phyloP scores from a whole-genome alignment of 1,139 yeast species.

The Taiozyma sp. region DNA sequence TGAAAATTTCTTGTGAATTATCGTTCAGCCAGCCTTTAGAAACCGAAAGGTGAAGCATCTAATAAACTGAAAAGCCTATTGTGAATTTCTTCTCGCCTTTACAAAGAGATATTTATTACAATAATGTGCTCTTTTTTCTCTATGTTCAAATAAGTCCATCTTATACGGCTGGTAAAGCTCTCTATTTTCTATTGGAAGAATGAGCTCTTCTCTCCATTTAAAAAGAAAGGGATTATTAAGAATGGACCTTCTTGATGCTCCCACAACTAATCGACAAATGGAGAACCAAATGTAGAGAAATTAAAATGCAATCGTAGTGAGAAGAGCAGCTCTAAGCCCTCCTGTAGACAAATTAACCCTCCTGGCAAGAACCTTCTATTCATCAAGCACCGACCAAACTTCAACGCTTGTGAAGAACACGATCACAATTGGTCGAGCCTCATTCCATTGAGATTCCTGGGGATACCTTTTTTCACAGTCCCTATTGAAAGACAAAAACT shows the following conservation, averaged over 20 bases:
- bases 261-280: neutral
- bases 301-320: neutral
- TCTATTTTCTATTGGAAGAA: neutral
- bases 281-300: neutral
- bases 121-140: no score
- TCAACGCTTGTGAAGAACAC: neutral
- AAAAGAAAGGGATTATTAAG: no score
- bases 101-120: no score
- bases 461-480: neutral
- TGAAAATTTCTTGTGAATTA: neutral
- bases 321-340: neutral
- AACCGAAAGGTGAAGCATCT: neutral
- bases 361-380: neutral
- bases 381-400: neutral
- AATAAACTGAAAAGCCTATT: neutral
- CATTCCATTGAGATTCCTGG: neutral
- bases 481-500: neutral
- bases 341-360: neutral
- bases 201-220: neutral
- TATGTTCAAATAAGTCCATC: neutral
- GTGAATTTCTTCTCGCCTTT: neutral
- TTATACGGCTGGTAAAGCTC: neutral
- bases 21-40: neutral
- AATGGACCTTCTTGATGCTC: no score
- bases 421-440: neutral